phyloP scores from a whole-genome alignment of 768 basidiomycete species.

The Collybia sordida region DNA sequence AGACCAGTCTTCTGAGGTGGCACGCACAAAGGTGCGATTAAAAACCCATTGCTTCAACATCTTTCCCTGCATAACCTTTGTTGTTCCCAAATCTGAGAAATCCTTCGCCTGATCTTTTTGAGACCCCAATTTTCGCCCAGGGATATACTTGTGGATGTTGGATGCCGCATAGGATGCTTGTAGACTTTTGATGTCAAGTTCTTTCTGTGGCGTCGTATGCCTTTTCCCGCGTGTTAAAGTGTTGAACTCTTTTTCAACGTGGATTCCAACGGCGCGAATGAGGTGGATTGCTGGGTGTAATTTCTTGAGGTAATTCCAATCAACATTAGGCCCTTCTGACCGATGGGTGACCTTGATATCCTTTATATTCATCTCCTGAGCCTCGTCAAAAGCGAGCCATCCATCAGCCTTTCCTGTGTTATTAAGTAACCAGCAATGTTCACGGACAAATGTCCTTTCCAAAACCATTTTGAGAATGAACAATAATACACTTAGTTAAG shows the following conservation, averaged over 20 bases:
- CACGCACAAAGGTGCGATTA: too few species aligned
- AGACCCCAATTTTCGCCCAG: slow-evolving; percentile 13
- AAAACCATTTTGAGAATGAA: background rate
- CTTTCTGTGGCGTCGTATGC: slow-evolving; percentile 23
- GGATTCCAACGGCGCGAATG: slow-evolving; percentile 19
- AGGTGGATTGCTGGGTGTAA: slow-evolving; percentile 32
- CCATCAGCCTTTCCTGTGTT: background rate
- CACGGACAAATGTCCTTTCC: background rate
- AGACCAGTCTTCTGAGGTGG: too few species aligned
- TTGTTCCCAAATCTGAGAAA: slow-evolving; percentile 11
- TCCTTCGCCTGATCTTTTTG: slow-evolving; percentile 16
- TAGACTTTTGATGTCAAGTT: slow-evolving; percentile 15
- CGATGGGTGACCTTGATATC: slow-evolving; percentile 22
- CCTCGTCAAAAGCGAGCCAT: background rate
- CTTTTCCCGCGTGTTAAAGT: slow-evolving; percentile 22
- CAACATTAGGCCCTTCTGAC: slow-evolving; percentile 30
- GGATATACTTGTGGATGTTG: slow-evolving; percentile 15
- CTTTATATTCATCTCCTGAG: background rate
- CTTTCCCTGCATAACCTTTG: slow-evolving; percentile 7
- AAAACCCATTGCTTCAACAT: too few species aligned
- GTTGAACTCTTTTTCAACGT: slow-evolving; percentile 25
- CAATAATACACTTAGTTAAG: background rate
- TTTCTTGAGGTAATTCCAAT: slow-evolving; percentile 30
- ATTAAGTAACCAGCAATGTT: background rate
- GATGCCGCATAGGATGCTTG: slow-evolving; percentile 17